Base-by-base conservation (phyloP, 176 grass and related monocot species). In the Triticum monococcum region DNA sequence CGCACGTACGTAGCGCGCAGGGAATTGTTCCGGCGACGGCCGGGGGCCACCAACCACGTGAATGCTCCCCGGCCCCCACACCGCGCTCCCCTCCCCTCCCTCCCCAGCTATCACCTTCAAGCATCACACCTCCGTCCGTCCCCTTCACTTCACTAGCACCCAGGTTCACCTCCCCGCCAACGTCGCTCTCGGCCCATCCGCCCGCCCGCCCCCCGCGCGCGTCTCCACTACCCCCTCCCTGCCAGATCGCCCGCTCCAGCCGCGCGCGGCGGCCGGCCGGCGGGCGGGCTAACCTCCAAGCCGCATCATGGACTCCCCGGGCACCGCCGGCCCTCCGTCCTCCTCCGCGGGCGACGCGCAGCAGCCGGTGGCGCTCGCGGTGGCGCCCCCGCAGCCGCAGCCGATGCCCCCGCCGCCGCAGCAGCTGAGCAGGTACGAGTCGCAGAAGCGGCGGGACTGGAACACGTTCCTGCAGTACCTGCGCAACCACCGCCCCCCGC, bases 381-480 rank as follows among this genome's bases (percentile, higher is more conserved):
- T n/a, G n/a, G 60, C 20, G n/a, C 60, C 60, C 9, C 57, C 86
- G 18, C 32, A 56, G 14, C 31, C 25, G 5, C 85, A 54, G 56
- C 56, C 18, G 28, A 85, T 36, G 2, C 41, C 41, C 10, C 32
- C 64, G 14, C 31, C 25, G 13, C 85, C 43, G 56, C 57, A n/a
- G 30, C 95, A 86, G 81, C 92, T 90, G 37, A 99, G 97, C 87
- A 78, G 97, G 85, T 99, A 99, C 90, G 97, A 96, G 84, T 92
- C 97, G 62, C 97, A 99, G 90, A 99, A 99, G 92, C 77, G 97
- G 16, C 85, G 97, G 26, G 97, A 99, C 89, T 99, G 97, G 97
- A 96, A 99, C 89, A 99, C 97, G 60, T 99, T 99, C 89, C 89
- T 99, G 77, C 94, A 96, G 90, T 99, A 99, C 92, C 97, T 99